A percentile compares a stretch with the other conserved stretches of the same genome.
Evolutionary conservation across 352 stramenopile genomes (phyloP).

Genomic region (Phytophthora pini): DNA sequence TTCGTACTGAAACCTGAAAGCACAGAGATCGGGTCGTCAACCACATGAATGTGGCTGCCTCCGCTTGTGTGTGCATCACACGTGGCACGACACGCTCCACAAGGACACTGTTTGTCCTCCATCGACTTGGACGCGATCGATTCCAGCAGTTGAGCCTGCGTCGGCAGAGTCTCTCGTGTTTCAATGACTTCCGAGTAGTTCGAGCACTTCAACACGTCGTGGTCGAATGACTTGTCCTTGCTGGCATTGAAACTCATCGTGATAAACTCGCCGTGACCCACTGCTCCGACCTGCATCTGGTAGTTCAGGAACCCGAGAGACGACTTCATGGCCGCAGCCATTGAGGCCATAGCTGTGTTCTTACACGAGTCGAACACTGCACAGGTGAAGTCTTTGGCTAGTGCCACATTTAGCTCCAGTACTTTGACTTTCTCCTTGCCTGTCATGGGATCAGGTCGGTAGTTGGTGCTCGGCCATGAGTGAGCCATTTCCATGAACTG

Average conservation of each 20-base stretch:
- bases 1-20: conserved; percentile 67
- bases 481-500: conserved; percentile 79
- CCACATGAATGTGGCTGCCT: conserved; percentile 53
- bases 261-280: conserved; percentile 91
- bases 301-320: conserved; percentile 90
- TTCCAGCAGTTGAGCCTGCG: conserved; percentile 67
- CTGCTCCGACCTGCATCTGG: conserved; percentile 87
- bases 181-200: conserved; percentile 76
- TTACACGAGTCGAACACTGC: conserved; percentile 87
- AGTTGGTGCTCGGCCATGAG: conserved; percentile 70
- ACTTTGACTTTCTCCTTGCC: conserved; percentile 79
- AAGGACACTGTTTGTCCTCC: conserved; percentile 77
- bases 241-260: conserved; percentile 69
- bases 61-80: conserved; percentile 58
- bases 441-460: conserved; percentile 79
- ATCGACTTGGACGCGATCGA: conserved; percentile 61
- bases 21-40: conserved; percentile 75
- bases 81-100: conserved; percentile 68
- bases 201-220: conserved; percentile 71
- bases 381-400: conserved; percentile 80
- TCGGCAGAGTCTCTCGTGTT: conserved; percentile 49
- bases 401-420: conserved; percentile 76
- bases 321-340: conserved; percentile 78
- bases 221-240: conserved; percentile 51
- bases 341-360: conserved; percentile 81